Evolutionary conservation across 2,329 filamentous ascomycete species (phyloP).

Genomic region (Xylariaceae sp.): DNA sequence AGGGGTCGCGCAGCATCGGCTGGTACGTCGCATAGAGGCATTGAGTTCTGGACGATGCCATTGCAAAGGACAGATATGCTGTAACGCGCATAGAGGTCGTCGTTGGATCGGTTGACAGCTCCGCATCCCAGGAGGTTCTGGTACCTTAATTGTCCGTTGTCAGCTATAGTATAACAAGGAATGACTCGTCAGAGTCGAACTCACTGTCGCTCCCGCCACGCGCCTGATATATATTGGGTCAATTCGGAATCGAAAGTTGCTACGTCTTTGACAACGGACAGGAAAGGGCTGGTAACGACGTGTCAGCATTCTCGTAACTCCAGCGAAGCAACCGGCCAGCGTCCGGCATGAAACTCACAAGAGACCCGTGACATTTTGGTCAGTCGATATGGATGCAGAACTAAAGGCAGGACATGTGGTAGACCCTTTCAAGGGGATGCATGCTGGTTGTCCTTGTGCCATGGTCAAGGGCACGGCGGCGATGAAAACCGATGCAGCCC

Average conservation of each 20-base stretch:
- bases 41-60: conserved; percentile 86
- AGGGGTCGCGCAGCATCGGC: conserved; percentile 63
- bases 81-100: conserved; percentile 84
- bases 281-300: conserved; percentile 62
- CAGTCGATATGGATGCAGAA: conserved; percentile 34
- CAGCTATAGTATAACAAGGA: background rate
- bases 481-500: conserved; percentile 19
- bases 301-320: conserved; percentile 8
- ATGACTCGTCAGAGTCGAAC: conserved; percentile 32
- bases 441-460: conserved; percentile 24
- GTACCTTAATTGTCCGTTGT: conserved; percentile 54
- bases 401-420: conserved; percentile 34
- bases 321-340: conserved; percentile 7
- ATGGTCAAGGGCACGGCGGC: conserved; percentile 20
- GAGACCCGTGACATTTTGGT: conserved; percentile 24
- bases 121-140: conserved; percentile 74
- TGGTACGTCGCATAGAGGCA: conserved; percentile 60
- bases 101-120: conserved; percentile 69
- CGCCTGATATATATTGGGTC: conserved; percentile 63
- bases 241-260: conserved; percentile 74
- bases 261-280: conserved; percentile 71
- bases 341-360: conserved; percentile 21
- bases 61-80: conserved; percentile 91
- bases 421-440: conserved; percentile 34
- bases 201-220: conserved; percentile 75